Percentiles rank a stretch among this genome's conserved stretches.
phyloP scores from a whole-genome alignment of 2,329 filamentous ascomycete species.

The Penicillium brevicompactum region DNA sequence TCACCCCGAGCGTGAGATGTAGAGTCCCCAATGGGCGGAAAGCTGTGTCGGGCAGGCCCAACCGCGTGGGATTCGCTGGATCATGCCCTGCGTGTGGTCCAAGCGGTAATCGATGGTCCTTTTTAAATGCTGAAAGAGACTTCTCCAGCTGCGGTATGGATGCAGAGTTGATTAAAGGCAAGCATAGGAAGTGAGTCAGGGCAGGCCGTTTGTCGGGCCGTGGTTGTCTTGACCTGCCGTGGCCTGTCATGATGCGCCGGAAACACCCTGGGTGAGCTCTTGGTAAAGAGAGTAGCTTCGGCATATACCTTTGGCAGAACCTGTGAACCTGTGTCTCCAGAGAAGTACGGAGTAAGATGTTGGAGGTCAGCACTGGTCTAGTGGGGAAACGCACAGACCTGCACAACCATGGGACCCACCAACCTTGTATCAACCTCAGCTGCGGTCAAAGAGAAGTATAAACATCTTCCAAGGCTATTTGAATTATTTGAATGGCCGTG shows the following conservation, averaged over 20 bases:
- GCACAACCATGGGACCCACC: too few relatives aligned
- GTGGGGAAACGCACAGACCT: too few relatives aligned
- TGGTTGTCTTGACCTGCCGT: conserved; percentile 8
- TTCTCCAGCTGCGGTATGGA: conserved; percentile 67
- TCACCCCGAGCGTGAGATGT: conserved; percentile 84
- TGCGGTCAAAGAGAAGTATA: too few relatives aligned
- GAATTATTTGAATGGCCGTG: too few relatives aligned
- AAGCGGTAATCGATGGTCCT: conserved; percentile 22
- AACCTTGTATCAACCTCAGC: too few relatives aligned
- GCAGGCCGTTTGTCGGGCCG: conserved; percentile 31
- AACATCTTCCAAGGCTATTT: too few relatives aligned
- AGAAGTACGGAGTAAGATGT: not conserved
- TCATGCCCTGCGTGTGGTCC: not conserved
- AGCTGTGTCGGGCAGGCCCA: conserved; percentile 64
- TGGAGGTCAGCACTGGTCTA: not conserved
- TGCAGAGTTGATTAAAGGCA: conserved; percentile 62
- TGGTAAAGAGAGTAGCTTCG: not conserved
- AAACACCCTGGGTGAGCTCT: not conserved
- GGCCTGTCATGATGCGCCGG: conserved; percentile 13
- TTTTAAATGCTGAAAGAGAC: conserved; percentile 63
- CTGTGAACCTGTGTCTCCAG: not conserved
- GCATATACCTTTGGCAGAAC: not conserved
- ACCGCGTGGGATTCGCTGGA: conserved; percentile 37
- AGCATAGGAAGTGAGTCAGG: conserved; percentile 51
- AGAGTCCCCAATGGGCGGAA: conserved; percentile 77